Evolutionary conservation across 2,329 filamentous ascomycete species (phyloP).

Genomic region (Magnaporthiopsis rhizophila): DNA sequence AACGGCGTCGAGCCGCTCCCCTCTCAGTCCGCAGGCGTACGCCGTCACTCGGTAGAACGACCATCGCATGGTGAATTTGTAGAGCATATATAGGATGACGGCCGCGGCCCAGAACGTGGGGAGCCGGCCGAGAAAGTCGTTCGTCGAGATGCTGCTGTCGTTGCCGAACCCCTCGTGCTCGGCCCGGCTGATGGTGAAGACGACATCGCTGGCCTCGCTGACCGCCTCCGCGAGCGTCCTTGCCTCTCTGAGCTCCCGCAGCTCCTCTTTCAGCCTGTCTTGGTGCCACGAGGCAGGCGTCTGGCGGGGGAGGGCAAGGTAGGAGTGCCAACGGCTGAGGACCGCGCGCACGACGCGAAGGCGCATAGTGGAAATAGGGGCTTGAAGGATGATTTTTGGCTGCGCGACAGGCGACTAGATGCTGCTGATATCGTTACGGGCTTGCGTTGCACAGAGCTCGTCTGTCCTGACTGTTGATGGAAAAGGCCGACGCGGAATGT

Average conservation of each 20-base stretch:
- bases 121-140: slow-evolving; percentile 10
- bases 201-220: slow-evolving; percentile 37
- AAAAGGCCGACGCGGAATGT: no score
- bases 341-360: neutral
- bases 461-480: no score
- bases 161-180: slow-evolving; percentile 28
- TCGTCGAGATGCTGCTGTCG: slow-evolving; percentile 15
- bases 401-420: neutral
- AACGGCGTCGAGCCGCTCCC: slow-evolving; percentile 16
- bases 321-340: slow-evolving; percentile 4
- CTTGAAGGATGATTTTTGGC: no score
- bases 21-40: slow-evolving; percentile 19
- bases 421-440: neutral
- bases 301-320: slow-evolving; percentile 22
- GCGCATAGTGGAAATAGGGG: neutral
- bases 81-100: slow-evolving; percentile 32
- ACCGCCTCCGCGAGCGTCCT: slow-evolving; percentile 21
- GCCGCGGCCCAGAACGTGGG: slow-evolving; percentile 1
- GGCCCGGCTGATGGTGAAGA: slow-evolving; percentile 32
- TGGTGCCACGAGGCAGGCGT: slow-evolving; percentile 28
- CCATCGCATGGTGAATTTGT: slow-evolving; percentile 35
- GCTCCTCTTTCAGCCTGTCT: slow-evolving; percentile 29
- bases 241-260: slow-evolving; percentile 26
- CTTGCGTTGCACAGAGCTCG: no score
- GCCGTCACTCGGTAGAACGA: slow-evolving; percentile 30